Base-by-base conservation (phyloP, 202 grass and related monocot genomes). In the Setaria italica region DNA sequence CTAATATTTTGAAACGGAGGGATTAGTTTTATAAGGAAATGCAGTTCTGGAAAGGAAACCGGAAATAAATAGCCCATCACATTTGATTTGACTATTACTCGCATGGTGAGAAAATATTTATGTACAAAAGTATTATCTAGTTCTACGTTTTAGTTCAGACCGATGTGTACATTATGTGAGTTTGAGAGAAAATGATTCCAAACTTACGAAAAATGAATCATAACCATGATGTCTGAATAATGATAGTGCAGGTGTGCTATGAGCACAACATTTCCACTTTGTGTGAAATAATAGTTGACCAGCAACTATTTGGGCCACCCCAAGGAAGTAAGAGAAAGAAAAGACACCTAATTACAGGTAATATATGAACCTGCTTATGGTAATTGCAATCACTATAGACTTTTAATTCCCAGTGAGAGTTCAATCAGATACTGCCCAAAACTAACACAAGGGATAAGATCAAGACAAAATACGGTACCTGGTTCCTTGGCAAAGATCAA, bases 401-500 rank as follows among this genome's bases (percentile, higher is more conserved):
- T 79, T 79, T 43, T 72, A 33, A 2, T 77, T 77, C 37, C n/a
- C 43, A 69, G 21, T 6, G 33, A 70, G 25, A 77, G 35, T 58
- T 45, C n/a, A 85, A 72, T 42, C 5, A 75, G 21, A 92, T 73
- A 72, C 58, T 76, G 60, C 34, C 73, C 25, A 71, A 33, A 37
- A 48, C 47, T 72, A 71, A 80, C 32, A 60, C 30, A 76, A 30
- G 16, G 63, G 64, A 20, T 29, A 78, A 78, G 16, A 89, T 78
- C 72, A 45, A 83, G 34, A 72, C 20, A 70, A 29, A 70, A 59
- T 5, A 82, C 25, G 56, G 34, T 81, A 85, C 30, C 85, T 91
- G 70, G 20, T 73, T 72, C 64, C 45, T 63, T 63, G 53, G 14
- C 54, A 83, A 83, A 51, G 47, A 89, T 51, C 7, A 67, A 78